Percentiles rank a stretch among this genome's conserved stretches.
phyloP scores from a whole-genome alignment of 2,329 filamentous ascomycete species.

The Pseudogymnoascus sp. region DNA sequence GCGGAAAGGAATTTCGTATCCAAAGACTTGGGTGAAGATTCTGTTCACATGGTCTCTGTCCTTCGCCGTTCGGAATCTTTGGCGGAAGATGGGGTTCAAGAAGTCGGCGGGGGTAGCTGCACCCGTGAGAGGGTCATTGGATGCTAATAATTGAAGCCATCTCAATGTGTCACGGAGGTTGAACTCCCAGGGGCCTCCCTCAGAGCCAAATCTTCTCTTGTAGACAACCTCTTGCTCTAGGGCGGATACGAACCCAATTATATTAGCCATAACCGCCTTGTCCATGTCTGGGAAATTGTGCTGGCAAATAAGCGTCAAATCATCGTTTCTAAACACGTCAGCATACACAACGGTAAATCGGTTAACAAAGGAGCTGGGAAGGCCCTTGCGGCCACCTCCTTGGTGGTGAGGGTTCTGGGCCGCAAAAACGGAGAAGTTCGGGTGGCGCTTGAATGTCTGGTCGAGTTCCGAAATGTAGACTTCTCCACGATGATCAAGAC shows the following conservation, averaged over 20 bases:
- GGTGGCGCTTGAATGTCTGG: constrained; percentile 85
- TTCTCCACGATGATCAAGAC: constrained; percentile 91
- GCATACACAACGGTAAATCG: constrained; percentile 97
- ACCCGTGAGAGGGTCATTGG: constrained; percentile 53
- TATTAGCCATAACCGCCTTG: constrained; percentile 51
- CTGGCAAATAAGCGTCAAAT: constrained; percentile 74
- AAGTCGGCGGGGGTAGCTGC: constrained; percentile 64
- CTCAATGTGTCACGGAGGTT: constrained; percentile 85
- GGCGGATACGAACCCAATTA: constrained; percentile 76
- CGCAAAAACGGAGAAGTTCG: constrained; percentile 88
- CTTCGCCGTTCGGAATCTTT: constrained; percentile 69
- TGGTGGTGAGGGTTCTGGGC: constrained; percentile 98
- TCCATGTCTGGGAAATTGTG: constrained; percentile 66
- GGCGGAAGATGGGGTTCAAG: constrained; percentile 73
- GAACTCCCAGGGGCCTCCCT: constrained; percentile 86
- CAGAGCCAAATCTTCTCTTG: constrained; percentile 51
- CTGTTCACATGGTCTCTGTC: constrained; percentile 62
- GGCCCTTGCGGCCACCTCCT: constrained; percentile 87
- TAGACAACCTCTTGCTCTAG: constrained; percentile 66
- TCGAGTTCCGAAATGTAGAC: constrained; percentile 94
- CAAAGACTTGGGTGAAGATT: constrained; percentile 63
- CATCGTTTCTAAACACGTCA: constrained; percentile 75
- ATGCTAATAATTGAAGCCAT: constrained; percentile 71
- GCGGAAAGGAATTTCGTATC: constrained; percentile 37
- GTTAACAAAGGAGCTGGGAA: constrained; percentile 95